Percentiles rank a stretch among this genome's conserved stretches.
Evolutionary conservation across 208 protist species (phyloP).

Genomic region (Porcisia hertigi): DNA sequence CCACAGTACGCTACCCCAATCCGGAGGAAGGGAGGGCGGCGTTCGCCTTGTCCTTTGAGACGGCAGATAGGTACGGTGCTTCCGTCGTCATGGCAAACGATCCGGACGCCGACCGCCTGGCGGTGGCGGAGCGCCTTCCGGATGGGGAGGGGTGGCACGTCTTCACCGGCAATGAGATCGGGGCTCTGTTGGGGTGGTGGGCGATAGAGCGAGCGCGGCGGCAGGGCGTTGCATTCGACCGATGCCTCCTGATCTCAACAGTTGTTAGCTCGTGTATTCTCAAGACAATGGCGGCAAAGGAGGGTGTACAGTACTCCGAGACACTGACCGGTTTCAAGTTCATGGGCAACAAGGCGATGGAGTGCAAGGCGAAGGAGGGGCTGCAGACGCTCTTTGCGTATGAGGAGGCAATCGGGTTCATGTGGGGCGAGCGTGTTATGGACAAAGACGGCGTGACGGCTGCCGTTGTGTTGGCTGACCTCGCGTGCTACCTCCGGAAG

Average conservation of each 20-base stretch:
- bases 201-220: conserved; percentile 63
- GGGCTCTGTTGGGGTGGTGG: conserved; percentile 95
- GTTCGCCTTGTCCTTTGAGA: conserved; percentile 88
- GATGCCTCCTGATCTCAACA: conserved; percentile 65
- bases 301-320: conserved; percentile 93
- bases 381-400: conserved; percentile 87
- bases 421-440: conserved; percentile 87
- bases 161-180: conserved; percentile 98
- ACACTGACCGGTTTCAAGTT: conserved; percentile 99
- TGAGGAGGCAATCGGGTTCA: conserved; percentile 98
- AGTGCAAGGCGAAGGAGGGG: conserved; percentile 32
- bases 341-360: conserved; percentile 92
- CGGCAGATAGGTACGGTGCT: conserved; percentile 57
- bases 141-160: conserved; percentile 87
- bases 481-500: conserved; percentile 71
- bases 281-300: conserved; percentile 87
- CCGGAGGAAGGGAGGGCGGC: conserved; percentile 96
- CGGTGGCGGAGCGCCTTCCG: conserved; percentile 88
- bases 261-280: conserved; percentile 92
- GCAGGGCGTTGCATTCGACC: conserved; percentile 38
- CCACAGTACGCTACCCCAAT: conserved; percentile 98
- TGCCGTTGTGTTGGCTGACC: conserved; percentile 91
- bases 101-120: conserved; percentile 98
- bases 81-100: conserved; percentile 98
- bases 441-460: conserved; percentile 98